Base-by-base conservation (phyloP, 371 early-diverging fungal species). In the Syncephalis fuscata region DNA sequence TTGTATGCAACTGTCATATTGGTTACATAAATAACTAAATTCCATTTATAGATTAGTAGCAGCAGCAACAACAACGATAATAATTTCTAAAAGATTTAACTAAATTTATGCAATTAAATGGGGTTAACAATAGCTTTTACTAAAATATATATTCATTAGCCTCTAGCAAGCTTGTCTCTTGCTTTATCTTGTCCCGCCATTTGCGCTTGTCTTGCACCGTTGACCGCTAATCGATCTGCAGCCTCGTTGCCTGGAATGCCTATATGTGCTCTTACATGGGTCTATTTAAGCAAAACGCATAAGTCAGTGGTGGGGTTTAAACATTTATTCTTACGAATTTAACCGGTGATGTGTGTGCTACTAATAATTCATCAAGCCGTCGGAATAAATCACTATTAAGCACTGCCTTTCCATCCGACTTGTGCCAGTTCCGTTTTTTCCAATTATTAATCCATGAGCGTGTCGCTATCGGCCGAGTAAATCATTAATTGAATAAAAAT, bases 371-470 rank as follows among this genome's bases (percentile, higher is more conserved):
- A 9, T 82, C 56, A 7, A 80, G 57, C 2, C 53, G 42, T 48
- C 62, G 60, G 57, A 88, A 76, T 21, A 88, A 50, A 60, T 88
- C 92, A 52, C 73, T 61, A 55, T 91, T 88, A 52, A 69, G 45
- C 2, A 88, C 83, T 0, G 55, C 54, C 5, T 59, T 66, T 5
- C 78, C 73, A 24, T 48, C 59, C 2, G 71, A 25, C 4, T 56
- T 63, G 16, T 43, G 66, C 88, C 89, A 88, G 0, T 56, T 59
- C 25, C 71, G 72, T 43, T 58, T 60, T 38, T 70, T 63, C 91
- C 91, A 88, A 0, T 55, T 63, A 7, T 52, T 52, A 16, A 71
- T 66, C 91, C 91, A 91, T 2, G 56, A 48, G 1, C 63, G 76
- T 5, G 70, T 55, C 48, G 76, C 74, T 60, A 46, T 37, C 17